These are phyloP conservation scores for Blastobotrys chiropterorum DNA, from an alignment of 805 yeast species.

Conservation along the genomic window DNA sequence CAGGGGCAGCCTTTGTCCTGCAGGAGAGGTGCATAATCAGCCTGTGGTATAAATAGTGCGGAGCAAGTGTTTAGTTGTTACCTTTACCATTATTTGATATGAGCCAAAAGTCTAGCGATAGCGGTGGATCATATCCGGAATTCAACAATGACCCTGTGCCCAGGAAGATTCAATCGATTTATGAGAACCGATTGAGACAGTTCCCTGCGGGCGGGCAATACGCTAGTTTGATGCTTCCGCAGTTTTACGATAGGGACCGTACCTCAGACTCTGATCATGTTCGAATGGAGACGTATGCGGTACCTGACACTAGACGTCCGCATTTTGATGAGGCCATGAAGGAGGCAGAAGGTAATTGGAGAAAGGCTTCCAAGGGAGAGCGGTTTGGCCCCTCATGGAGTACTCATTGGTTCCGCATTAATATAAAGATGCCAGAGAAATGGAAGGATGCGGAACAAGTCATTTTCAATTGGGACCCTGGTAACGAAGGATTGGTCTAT, in stretches of 20 bases:
- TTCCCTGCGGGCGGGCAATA: constrained; percentile 80
- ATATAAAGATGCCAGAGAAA: constrained; percentile 52
- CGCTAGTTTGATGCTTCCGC: constrained; percentile 65
- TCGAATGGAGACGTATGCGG: constrained; percentile 60
- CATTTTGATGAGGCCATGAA: constrained; percentile 52
- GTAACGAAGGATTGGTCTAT: constrained; percentile 80
- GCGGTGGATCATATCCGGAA: constrained; percentile 6
- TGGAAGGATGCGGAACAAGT: constrained; percentile 46
- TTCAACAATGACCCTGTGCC: constrained; percentile 53
- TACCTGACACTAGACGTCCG: constrained; percentile 65
- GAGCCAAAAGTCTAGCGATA: not conserved
- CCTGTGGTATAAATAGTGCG: not conserved
- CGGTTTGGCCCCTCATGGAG: constrained; percentile 94
- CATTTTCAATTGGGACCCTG: constrained; percentile 76
- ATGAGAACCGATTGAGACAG: constrained; percentile 66
- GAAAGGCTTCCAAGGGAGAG: constrained; percentile 49
- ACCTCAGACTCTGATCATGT: constrained; percentile 46
- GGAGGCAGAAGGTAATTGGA: constrained; percentile 38
- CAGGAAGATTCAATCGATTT: constrained; percentile 70
- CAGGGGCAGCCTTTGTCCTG: not conserved
- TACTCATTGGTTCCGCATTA: constrained; percentile 85
- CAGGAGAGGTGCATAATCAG: not conserved
- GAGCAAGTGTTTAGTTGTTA: not conserved
- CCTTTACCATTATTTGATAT: not conserved
- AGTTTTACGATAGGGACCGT: constrained; percentile 63